These are phyloP conservation scores for Hymenoscyphus linearis DNA, from an alignment of 2,329 filamentous ascomycete genomes.

Conservation along the genomic window DNA sequence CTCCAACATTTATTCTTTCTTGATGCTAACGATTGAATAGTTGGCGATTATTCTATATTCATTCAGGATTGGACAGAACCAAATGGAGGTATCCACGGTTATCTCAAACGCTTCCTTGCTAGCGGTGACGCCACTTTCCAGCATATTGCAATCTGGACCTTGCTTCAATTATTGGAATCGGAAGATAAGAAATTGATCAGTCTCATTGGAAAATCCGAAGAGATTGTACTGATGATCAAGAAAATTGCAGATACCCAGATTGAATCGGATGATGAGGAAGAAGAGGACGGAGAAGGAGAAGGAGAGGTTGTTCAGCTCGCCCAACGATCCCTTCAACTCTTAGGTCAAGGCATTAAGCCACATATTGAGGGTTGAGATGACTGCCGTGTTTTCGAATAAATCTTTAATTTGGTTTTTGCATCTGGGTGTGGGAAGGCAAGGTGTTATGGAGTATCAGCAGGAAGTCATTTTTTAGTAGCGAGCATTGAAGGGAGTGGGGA, in stretches of 20 bases:
- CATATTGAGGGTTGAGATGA: constrained; percentile 69
- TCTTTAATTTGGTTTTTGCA: constrained; percentile 30
- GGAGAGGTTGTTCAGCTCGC: constrained; percentile 89
- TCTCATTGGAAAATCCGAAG: constrained; percentile 82
- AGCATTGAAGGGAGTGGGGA: constrained; percentile 32
- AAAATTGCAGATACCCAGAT: constrained; percentile 84
- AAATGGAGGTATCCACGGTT: constrained; percentile 91
- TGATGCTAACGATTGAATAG: constrained; percentile 49
- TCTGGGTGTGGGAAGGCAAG: constrained; percentile 30
- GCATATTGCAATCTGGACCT: constrained; percentile 97
- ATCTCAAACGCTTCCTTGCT: constrained; percentile 85
- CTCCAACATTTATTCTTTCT: neutral
- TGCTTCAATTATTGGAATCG: constrained; percentile 91
- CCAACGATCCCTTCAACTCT: constrained; percentile 79
- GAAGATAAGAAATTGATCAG: constrained; percentile 86
- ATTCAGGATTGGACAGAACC: constrained; percentile 91
- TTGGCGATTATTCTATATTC: constrained; percentile 95
- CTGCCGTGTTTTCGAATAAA: constrained; percentile 22
- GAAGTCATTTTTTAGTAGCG: constrained; percentile 31
- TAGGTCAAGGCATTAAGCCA: constrained; percentile 73
- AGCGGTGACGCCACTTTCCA: constrained; percentile 97
- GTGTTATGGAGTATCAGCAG: constrained; percentile 32
- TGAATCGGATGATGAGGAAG: constrained; percentile 79
- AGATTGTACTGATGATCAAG: constrained; percentile 88
- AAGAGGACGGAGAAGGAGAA: constrained; percentile 89